Evolutionary conservation across 2,329 filamentous ascomycete genomes (phyloP).

Genomic region (Xylaria arbuscula): DNA sequence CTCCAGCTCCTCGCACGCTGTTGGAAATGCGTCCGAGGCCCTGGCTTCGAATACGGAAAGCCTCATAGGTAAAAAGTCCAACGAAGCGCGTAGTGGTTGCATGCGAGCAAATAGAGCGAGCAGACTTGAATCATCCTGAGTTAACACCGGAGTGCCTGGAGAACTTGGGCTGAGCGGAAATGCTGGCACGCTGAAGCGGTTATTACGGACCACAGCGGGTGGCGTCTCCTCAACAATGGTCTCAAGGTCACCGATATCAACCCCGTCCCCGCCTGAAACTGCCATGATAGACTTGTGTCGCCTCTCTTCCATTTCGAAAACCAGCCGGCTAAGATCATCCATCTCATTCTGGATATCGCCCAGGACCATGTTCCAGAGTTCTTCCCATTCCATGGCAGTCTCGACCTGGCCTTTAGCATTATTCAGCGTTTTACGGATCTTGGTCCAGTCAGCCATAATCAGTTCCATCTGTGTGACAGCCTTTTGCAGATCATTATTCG

Average conservation of each 20-base stretch:
- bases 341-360: conserved; percentile 92
- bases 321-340: conserved; percentile 79
- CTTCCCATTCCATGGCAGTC: conserved; percentile 98
- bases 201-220: conserved; percentile 65
- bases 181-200: conserved; percentile 74
- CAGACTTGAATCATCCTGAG: conserved; percentile 86
- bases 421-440: conserved; percentile 80
- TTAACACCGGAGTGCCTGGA: conserved; percentile 66
- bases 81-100: conserved; percentile 90
- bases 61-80: conserved; percentile 96
- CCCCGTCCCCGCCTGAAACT: conserved; percentile 68
- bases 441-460: conserved; percentile 85
- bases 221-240: conserved; percentile 93
- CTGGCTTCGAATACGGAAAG: conserved; percentile 85
- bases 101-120: conserved; percentile 93
- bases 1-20: conserved; percentile 88
- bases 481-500: conserved; percentile 74
- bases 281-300: conserved; percentile 82
- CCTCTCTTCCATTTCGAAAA: conserved; percentile 98
- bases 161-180: conserved; percentile 72
- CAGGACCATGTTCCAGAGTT: conserved; percentile 92
- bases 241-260: conserved; percentile 88
- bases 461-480: conserved; percentile 91
- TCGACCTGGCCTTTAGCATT: conserved; percentile 91
- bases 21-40: conserved; percentile 83